Evolutionary conservation across 2,329 filamentous ascomycete genomes (phyloP).

Genomic region (Penicillium expansum): DNA sequence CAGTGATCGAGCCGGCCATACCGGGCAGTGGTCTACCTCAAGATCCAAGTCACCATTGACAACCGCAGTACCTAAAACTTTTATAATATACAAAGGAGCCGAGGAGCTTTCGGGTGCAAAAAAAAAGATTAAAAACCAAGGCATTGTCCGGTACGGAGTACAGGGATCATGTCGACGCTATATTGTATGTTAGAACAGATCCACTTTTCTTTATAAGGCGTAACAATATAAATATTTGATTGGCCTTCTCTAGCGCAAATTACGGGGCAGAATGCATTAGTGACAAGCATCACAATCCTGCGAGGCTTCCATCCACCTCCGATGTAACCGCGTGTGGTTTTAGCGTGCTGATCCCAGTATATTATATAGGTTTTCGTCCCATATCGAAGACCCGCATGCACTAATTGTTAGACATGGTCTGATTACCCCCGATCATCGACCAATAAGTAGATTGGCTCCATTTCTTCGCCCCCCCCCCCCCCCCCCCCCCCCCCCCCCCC

Average conservation of each 20-base stretch:
- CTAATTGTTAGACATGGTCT: background rate
- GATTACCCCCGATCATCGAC: too few species aligned
- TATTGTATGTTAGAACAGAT: background rate
- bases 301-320: too few species aligned
- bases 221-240: background rate
- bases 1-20: background rate
- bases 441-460: background rate
- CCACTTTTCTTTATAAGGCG: background rate
- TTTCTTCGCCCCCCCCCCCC: background rate
- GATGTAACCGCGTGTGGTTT: background rate
- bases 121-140: background rate
- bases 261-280: background rate
- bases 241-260: background rate
- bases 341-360: background rate
- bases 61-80: background rate
- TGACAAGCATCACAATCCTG: background rate
- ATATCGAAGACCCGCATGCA: background rate
- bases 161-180: background rate
- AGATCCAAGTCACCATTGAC: background rate
- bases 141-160: background rate
- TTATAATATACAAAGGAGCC: background rate
- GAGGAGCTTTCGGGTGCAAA: background rate
- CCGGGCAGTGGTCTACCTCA: background rate
- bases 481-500: too few species aligned
- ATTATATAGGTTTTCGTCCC: background rate